Base-by-base conservation (phyloP, 2,329 filamentous ascomycete genomes). In the Monilinia fructigena region DNA sequence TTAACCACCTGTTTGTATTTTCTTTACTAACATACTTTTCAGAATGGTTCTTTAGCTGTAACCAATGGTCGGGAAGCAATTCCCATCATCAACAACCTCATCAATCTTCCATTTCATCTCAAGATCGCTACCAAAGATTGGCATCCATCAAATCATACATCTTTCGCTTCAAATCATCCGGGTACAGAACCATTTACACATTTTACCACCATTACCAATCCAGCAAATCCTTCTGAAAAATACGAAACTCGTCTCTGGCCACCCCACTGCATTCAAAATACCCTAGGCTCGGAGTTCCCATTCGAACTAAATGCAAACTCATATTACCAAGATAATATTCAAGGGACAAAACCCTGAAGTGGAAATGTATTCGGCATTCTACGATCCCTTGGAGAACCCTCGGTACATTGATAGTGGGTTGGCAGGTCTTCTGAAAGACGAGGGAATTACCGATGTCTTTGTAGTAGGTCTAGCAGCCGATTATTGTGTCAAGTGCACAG, bases 281-380 rank as follows among this genome's bases (percentile, higher is more conserved):
- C 90, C 0, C 77, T 81, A 0, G 95, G 95, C 14, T 88, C 91
- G 0, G 83, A 86, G 60, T 81, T 98, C 28, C 82, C 95, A 8
- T 84, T 88, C 0, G 92, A 93, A 75, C 82, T 98, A 1, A 80
- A 92, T 60, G 67, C 75, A 18, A 18, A 73, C 75, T 10, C 82
- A 81, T 20, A 71, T 96, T n/a, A 83, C 94, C 71, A 72, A 78
- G 47, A 80, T 92, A 38, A 79, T 97, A 18, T 84, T 90, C 71
- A 99, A 99, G 80, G 95, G 95, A 14, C 84, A 82, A 75, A 83
- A 92, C 75, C 76, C 82, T 55, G 81, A 84, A 55, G 85, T 97
- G 2, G 95, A 99, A 78, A 97, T 97, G 90, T 98, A 97, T 79
- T 94, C 90, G 69, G 93, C 89, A 0, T 98, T 99, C 74, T 89